phyloP scores from a whole-genome alignment of 2,329 filamentous ascomycete species.

The Colletotrichum shisoi region DNA sequence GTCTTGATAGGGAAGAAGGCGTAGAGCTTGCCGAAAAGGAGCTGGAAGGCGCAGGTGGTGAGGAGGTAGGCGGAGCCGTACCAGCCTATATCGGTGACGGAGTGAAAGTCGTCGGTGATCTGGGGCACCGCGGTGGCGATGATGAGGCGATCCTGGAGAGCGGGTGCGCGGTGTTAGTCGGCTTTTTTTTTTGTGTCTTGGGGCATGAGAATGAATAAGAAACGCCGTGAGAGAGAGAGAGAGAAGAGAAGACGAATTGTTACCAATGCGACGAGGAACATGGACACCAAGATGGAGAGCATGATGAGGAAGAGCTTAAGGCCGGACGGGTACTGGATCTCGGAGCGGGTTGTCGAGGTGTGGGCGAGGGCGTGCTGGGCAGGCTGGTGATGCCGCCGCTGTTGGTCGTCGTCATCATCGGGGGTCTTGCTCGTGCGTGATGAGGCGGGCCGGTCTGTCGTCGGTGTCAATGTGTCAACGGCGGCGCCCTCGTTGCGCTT shows the following conservation, averaged over 20 bases:
- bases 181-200: too few species aligned
- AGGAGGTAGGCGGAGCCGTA: slow-evolving; percentile 46
- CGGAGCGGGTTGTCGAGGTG: slow-evolving; percentile 20
- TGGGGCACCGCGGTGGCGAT: slow-evolving; percentile 50
- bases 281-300: slow-evolving; percentile 35
- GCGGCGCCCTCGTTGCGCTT: slow-evolving; percentile 23
- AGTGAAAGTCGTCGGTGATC: slow-evolving; percentile 47
- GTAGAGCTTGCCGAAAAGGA: slow-evolving; percentile 47
- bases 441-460: slow-evolving; percentile 14
- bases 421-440: slow-evolving; percentile 29
- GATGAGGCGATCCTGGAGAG: slow-evolving; percentile 49
- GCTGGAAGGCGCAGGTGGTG: slow-evolving; percentile 45
- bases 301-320: slow-evolving; percentile 41
- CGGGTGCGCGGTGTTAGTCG: not conserved
- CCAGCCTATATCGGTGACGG: slow-evolving; percentile 45
- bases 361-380: slow-evolving; percentile 6
- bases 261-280: slow-evolving; percentile 39
- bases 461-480: not conserved
- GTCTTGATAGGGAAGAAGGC: slow-evolving; percentile 44
- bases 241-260: not conserved
- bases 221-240: not conserved
- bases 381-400: not conserved
- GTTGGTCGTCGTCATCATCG: slow-evolving; percentile 22
- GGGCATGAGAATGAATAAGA: too few species aligned
- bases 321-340: slow-evolving; percentile 30